Evolutionary conservation across 1,284 basidiomycete species (phyloP).

Genomic region (Schizopora paradoxa): DNA sequence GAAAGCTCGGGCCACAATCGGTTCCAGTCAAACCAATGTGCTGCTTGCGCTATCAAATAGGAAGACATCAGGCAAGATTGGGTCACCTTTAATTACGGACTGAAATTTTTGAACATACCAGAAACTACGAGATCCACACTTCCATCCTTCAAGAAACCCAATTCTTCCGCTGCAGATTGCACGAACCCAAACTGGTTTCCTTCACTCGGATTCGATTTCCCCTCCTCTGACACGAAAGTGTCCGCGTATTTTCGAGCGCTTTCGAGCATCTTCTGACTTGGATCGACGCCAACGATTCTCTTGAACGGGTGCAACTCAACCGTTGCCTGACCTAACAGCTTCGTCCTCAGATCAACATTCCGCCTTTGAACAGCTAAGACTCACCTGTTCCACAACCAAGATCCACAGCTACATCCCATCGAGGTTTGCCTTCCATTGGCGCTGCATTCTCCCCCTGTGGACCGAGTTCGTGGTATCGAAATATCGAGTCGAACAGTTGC

Average conservation of each 20-base stretch:
- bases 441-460: background rate
- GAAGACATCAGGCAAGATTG: background rate
- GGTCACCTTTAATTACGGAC: background rate
- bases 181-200: conserved; percentile 38
- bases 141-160: conserved; percentile 45
- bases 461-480: conserved; percentile 44
- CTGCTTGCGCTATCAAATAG: conserved; percentile 68
- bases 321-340: conserved; percentile 57
- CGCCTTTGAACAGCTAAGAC: conserved; percentile 14
- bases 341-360: conserved; percentile 2
- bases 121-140: conserved; percentile 73
- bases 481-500: conserved; percentile 56
- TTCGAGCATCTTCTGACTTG: conserved; percentile 67
- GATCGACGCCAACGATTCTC: conserved; percentile 67
- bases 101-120: conserved; percentile 38
- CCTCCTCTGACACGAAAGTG: conserved; percentile 17
- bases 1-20: conserved; percentile 67
- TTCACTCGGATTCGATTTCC: conserved; percentile 1
- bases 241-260: conserved; percentile 45
- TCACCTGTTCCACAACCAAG: conserved; percentile 81
- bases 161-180: conserved; percentile 51
- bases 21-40: conserved; percentile 83
- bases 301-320: conserved; percentile 56
- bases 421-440: conserved; percentile 23
- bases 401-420: conserved; percentile 62